phyloP scores from a whole-genome alignment of 2,329 filamentous ascomycete genomes.

The Xylaria sp. region DNA sequence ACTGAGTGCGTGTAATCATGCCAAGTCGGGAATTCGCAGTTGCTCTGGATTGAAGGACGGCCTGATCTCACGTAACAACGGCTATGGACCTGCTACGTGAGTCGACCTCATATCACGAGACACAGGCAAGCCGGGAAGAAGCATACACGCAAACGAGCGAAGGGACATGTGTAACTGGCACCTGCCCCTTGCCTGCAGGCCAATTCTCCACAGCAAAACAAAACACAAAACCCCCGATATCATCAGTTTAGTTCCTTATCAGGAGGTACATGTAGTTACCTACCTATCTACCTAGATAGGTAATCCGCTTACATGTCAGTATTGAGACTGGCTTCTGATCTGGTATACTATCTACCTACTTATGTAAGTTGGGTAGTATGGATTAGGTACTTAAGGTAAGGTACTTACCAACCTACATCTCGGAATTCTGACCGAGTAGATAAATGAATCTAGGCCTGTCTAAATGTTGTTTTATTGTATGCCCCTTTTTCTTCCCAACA shows the following conservation, averaged over 20 bases:
- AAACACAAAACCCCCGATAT: neutral
- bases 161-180: too few relatives aligned
- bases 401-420: too few relatives aligned
- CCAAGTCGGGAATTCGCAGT: conserved; percentile 31
- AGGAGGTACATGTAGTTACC: too few relatives aligned
- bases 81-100: conserved; percentile 11
- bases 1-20: conserved; percentile 11
- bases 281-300: too few relatives aligned
- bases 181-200: too few relatives aligned
- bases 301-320: too few relatives aligned
- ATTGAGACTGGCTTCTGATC: too few relatives aligned
- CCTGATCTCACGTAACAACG: conserved; percentile 22
- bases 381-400: too few relatives aligned
- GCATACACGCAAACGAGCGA: conserved; percentile 15
- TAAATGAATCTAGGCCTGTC: neutral
- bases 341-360: too few relatives aligned
- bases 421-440: neutral
- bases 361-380: too few relatives aligned
- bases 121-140: neutral
- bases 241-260: too few relatives aligned
- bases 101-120: neutral
- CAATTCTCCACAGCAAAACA: neutral
- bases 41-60: conserved; percentile 20
- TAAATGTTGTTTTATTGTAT: neutral
- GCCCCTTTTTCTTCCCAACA: conserved; percentile 1